phyloP scores from a whole-genome alignment of 805 yeast species.

The Kazachstania taianensis region DNA sequence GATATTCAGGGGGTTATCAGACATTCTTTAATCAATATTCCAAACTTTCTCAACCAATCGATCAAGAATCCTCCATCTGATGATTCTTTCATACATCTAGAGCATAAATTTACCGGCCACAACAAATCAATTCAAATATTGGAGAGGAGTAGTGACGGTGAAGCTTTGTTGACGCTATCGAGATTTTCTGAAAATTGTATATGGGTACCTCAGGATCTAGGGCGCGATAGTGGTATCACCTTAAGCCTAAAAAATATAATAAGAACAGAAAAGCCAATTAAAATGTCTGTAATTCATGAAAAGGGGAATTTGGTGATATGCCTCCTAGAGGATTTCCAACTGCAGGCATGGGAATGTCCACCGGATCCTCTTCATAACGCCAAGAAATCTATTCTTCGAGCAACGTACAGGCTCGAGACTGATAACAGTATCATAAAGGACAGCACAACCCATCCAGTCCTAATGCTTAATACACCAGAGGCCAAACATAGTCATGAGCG shows the following conservation, averaged over 20 bases:
- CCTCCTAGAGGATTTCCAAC: constrained; percentile 30
- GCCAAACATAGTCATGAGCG: constrained; percentile 22
- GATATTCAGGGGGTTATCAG: constrained; percentile 34
- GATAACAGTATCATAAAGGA: neutral
- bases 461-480: constrained; percentile 32
- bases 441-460: constrained; percentile 10
- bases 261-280: constrained; percentile 38
- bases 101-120: constrained; percentile 73
- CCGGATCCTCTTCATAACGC: constrained; percentile 14
- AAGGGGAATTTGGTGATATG: constrained; percentile 39
- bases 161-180: constrained; percentile 46
- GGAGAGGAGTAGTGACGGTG: constrained; percentile 57
- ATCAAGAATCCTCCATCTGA: constrained; percentile 3
- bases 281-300: constrained; percentile 40
- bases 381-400: constrained; percentile 11
- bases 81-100: constrained; percentile 17
- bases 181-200: constrained; percentile 47
- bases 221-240: constrained; percentile 24
- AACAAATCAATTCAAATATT: constrained; percentile 64
- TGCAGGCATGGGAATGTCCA: constrained; percentile 57
- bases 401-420: constrained; percentile 8
- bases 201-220: constrained; percentile 41
- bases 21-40: constrained; percentile 25
- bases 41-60: constrained; percentile 14
- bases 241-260: constrained; percentile 33